Percentiles rank a stretch among this genome's conserved stretches.
These are phyloP conservation scores for Skeletonema costatum DNA, from an alignment of 108 stramenopile genomes.

Conservation along the genomic window DNA sequence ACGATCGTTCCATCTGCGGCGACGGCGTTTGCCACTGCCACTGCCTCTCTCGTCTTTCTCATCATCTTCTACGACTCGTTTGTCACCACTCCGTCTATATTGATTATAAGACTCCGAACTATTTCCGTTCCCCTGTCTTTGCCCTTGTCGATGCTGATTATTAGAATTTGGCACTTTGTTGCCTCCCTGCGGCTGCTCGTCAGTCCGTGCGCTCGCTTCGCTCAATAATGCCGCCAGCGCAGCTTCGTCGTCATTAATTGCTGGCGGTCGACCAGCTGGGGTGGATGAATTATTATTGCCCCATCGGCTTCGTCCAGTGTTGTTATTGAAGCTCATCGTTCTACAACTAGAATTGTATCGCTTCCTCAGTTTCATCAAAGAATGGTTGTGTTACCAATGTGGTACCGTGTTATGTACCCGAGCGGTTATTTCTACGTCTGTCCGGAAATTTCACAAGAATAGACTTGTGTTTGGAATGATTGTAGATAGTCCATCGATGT, in stretches of 20 bases:
- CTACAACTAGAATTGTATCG: too few species aligned
- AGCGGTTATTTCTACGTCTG: too few species aligned
- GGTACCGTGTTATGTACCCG: too few species aligned
- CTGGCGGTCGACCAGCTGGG: slow-evolving; percentile 2
- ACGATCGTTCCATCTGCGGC: slow-evolving; percentile 16
- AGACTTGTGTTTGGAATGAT: too few species aligned
- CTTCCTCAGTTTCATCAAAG: too few species aligned
- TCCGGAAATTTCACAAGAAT: too few species aligned
- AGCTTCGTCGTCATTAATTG: slow-evolving; percentile 16
- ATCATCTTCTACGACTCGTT: slow-evolving; percentile 28
- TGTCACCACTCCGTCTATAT: slow-evolving; percentile 1
- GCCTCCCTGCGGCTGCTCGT: slow-evolving; percentile 21
- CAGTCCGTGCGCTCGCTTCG: slow-evolving; percentile 18
- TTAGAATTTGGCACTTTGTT: slow-evolving; percentile 17
- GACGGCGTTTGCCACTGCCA: slow-evolving; percentile 13
- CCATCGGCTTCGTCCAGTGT: slow-evolving; percentile 8
- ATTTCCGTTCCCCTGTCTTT: slow-evolving; percentile 3
- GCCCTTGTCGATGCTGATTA: slow-evolving; percentile 28
- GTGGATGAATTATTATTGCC: background rate
- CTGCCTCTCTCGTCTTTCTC: background rate
- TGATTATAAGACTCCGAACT: slow-evolving; percentile 1
- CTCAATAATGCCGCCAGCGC: slow-evolving; percentile 33
- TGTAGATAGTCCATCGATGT: too few species aligned
- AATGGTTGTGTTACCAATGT: too few species aligned
- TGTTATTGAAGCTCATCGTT: slow-evolving; percentile 17